Conservation (phyloP, 306 rosid genomes). For the Carpinus viminea region DNA sequence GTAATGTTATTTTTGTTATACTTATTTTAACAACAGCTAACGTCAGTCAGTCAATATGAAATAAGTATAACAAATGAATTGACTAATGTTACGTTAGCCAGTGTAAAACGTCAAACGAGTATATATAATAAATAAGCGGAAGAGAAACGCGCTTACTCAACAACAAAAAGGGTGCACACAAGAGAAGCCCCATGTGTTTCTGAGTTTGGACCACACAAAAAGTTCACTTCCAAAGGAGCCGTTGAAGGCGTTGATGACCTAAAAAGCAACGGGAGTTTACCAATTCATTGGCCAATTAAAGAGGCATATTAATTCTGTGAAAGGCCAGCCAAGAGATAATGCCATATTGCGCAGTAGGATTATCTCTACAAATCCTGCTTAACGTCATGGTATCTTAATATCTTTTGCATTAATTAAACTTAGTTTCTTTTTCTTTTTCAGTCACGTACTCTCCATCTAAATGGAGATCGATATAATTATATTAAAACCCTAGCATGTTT, state of each 20-base stretch:
- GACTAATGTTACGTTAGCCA: too few relatives aligned
- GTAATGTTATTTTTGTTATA: too few relatives aligned
- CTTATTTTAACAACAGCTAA: too few relatives aligned
- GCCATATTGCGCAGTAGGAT: conserved; percentile 13
- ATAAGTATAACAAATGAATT: too few relatives aligned
- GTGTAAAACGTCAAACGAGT: too few relatives aligned
- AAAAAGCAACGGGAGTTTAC: background rate
- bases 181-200: too few relatives aligned
- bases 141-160: too few relatives aligned
- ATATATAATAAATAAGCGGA: too few relatives aligned
- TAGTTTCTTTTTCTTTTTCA: background rate
- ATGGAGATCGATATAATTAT: background rate
- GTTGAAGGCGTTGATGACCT: background rate
- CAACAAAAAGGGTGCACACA: too few relatives aligned
- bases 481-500: background rate
- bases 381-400: background rate
- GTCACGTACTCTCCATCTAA: background rate
- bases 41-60: too few relatives aligned
- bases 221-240: background rate
- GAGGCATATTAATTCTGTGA: background rate
- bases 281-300: background rate
- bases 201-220: background rate
- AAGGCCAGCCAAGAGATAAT: background rate
- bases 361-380: background rate
- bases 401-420: background rate